These are phyloP conservation scores for Solanum clarkiae DNA, from an alignment of 257 asterid genomes.

Conservation along the genomic window DNA sequence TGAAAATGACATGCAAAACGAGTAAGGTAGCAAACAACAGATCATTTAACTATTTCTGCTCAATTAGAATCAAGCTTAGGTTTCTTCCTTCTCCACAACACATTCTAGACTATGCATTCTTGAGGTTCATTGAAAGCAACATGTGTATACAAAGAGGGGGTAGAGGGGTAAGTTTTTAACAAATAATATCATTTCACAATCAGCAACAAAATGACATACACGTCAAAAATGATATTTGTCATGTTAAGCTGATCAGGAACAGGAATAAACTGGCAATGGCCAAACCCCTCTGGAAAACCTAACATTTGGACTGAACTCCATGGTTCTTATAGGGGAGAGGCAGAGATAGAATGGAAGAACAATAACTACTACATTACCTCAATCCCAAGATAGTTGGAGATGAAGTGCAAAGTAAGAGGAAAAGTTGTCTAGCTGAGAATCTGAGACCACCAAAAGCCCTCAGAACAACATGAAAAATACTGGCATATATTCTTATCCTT, in stretches of 20 bases:
- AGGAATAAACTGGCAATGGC: not conserved
- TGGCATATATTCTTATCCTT: not conserved
- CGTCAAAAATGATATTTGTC: not conserved
- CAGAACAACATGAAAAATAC: not conserved
- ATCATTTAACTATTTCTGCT: not conserved
- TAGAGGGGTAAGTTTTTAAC: not conserved
- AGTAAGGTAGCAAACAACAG: not conserved
- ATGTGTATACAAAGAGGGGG: not conserved
- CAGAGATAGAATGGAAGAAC: not conserved
- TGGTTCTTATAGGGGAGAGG: not conserved
- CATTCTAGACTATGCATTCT: not conserved
- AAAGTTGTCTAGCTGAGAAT: not conserved
- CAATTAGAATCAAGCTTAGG: not conserved
- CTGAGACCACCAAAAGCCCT: conserved; percentile 26
- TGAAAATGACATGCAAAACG: not conserved
- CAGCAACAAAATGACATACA: not conserved
- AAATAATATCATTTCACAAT: not conserved
- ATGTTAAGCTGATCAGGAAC: not conserved
- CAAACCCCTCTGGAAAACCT: not conserved
- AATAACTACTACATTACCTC: not conserved
- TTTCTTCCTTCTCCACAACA: not conserved
- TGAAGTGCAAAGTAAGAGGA: not conserved
- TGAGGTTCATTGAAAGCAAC: not conserved
- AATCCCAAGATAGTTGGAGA: not conserved
- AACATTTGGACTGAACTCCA: not conserved